These are phyloP conservation scores for Exophiala dermatitidis DNA, from an alignment of 2,329 filamentous ascomycete genomes.

Conservation along the genomic window DNA sequence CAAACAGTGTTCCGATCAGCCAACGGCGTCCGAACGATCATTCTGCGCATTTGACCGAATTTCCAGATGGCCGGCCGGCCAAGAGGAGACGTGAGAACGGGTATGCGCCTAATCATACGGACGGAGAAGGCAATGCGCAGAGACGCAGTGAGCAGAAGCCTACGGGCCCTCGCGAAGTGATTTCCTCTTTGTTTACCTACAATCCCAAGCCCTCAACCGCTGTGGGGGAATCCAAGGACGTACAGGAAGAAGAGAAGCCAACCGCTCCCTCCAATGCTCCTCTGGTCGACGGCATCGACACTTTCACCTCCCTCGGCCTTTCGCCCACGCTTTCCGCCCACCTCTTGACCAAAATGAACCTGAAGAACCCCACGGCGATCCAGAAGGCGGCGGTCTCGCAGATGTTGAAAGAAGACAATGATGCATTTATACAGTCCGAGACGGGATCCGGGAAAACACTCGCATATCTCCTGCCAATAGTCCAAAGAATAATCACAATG, in stretches of 20 bases:
- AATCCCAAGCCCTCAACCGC: constrained; percentile 64
- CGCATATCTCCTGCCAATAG: constrained; percentile 86
- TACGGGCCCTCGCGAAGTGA: constrained; percentile 51
- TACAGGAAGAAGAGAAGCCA: constrained; percentile 41
- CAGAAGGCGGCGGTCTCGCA: constrained; percentile 83
- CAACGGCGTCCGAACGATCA: background rate
- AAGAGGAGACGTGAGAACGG: constrained; percentile 39
- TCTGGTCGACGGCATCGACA: constrained; percentile 71
- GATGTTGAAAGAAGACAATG: constrained; percentile 69
- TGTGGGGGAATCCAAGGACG: constrained; percentile 30
- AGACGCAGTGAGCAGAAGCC: constrained; percentile 2
- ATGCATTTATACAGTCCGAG: constrained; percentile 94
- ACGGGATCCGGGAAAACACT: constrained; percentile 97
- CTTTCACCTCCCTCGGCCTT: constrained; percentile 78
- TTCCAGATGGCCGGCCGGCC: constrained; percentile 29
- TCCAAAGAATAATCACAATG: constrained; percentile 77
- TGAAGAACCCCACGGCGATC: constrained; percentile 89
- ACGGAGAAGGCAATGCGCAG: constrained; percentile 9
- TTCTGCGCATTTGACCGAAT: constrained; percentile 16
- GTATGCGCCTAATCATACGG: constrained; percentile 30
- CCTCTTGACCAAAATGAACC: constrained; percentile 72
- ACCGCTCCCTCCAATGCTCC: constrained; percentile 84
- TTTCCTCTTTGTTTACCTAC: constrained; percentile 86
- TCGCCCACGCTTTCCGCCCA: constrained; percentile 74
- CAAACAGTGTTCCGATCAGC: constrained; percentile 13